Base-by-base conservation (phyloP, 257 asterid species). In the Handroanthus guayacan region DNA sequence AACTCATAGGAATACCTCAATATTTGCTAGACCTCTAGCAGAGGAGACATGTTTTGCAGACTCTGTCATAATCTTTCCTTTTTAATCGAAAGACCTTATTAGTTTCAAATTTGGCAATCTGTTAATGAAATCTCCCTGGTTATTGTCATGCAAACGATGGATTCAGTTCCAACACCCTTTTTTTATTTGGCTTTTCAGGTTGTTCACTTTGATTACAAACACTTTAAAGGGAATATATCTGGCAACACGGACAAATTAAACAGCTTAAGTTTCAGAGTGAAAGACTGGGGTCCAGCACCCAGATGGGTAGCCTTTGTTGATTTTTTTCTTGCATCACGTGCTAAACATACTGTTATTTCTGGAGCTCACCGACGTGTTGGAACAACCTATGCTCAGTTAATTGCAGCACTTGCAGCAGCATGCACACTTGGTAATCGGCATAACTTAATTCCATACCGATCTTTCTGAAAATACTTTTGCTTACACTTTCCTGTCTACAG, bases 301-400 rank as follows among this genome's bases (percentile, higher is more conserved):
- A 87, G 98, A 84, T 95, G 99, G 99, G 99, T 90, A 68, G 99
- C 99, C 62, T 91, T 95, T 78, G 97, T 93, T 17, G 99, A 95
- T 82, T 95, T 95, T 88, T 95, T 95, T 66, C 97, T 95, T 2
- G 97, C 99, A 31, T 83, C 99, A 36, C 93, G 93, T 6, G 93
- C 95, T 48, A 93, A 87, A 75, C 91, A 91, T 71, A 95, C 91
- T 20, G 90, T 92, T 36, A 65, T 95, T 52, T 84, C 99, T 6
- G 99, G 98, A 69, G 99, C 99, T 58, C 95, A 91, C 82, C 84
- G 94, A 75, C 99, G 97, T 56, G 97, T 95, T 52, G 98, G 99
- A 62, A 95, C 98, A 56, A 92, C 98, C 8, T 92, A 88, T 20
- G 97, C 88, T 74, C 99, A 95, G 86, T 78, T 92, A 84, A 89